Evolutionary conservation across 2,329 filamentous ascomycete species (phyloP).

Genomic region (Aspergillus carbonarius): DNA sequence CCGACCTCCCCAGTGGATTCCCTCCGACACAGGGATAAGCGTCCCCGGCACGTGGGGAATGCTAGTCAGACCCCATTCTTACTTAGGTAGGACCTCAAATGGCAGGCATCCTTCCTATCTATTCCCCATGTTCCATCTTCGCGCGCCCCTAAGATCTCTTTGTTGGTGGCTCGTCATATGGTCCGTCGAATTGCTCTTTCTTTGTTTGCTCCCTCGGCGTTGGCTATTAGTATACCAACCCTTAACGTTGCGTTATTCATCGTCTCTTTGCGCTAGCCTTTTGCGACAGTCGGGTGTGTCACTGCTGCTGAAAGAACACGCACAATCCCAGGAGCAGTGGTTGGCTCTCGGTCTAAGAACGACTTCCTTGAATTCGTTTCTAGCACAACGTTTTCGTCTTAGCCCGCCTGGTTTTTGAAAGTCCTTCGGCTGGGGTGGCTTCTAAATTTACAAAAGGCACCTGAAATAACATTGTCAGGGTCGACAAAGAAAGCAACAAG

Average conservation of each 20-base stretch:
- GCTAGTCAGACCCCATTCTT: neutral
- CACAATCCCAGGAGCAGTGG: neutral
- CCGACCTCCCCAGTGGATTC: neutral
- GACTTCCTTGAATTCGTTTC: neutral
- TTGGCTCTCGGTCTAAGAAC: neutral
- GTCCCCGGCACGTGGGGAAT: slow-evolving; percentile 4
- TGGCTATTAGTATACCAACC: neutral
- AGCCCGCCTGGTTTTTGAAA: neutral
- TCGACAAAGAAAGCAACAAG: neutral
- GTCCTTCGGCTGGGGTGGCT: neutral
- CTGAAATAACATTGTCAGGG: neutral
- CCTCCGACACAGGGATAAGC: neutral
- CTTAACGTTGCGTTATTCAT: neutral
- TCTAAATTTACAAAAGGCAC: neutral
- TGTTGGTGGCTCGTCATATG: neutral
- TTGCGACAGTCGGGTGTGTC: slow-evolving; percentile 1
- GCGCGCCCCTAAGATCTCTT: neutral
- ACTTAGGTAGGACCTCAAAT: neutral
- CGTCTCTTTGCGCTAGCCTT: neutral
- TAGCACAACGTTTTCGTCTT: neutral
- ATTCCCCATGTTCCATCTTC: neutral
- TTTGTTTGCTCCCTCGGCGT: neutral
- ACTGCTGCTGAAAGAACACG: neutral
- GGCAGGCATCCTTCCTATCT: neutral
- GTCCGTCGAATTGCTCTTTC: neutral